Evolutionary conservation across 1,284 basidiomycete species (phyloP).

Genomic region (Malassezia brasiliensis): DNA sequence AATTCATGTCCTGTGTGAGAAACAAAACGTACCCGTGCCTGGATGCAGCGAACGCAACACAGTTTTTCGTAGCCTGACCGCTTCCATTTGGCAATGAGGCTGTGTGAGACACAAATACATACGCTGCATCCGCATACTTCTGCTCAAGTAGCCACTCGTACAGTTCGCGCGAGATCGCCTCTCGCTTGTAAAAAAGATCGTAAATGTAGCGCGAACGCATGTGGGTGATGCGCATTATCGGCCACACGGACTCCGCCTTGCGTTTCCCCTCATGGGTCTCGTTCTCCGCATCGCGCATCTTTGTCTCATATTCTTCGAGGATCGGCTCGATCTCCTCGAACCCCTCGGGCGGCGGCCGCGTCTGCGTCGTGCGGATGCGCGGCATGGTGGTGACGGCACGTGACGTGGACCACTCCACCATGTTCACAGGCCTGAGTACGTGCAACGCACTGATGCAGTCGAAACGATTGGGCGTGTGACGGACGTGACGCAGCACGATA

Average conservation of each 20-base stretch:
- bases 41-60: conserved; percentile 93
- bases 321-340: conserved; percentile 79
- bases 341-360: conserved; percentile 90
- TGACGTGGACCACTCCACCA: conserved; percentile 6
- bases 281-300: conserved; percentile 59
- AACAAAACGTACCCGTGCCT: conserved; percentile 62
- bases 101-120: conserved; percentile 51
- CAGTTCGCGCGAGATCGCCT: conserved; percentile 82
- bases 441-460: conserved; percentile 18
- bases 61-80: conserved; percentile 96
- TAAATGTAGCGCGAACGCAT: conserved; percentile 83
- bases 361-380: conserved; percentile 84
- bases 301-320: conserved; percentile 44
- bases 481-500: conserved; percentile 52
- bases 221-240: conserved; percentile 95
- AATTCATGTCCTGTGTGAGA: conserved; percentile 76
- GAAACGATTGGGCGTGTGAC: conserved; percentile 70
- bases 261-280: conserved; percentile 96
- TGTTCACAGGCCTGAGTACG: conserved; percentile 41
- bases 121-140: conserved; percentile 95
- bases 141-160: conserved; percentile 99
- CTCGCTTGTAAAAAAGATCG: conserved; percentile 95
- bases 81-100: conserved; percentile 98
- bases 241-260: conserved; percentile 93
- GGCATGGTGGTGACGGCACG: conserved; percentile 59